A percentile compares a stretch with the other conserved stretches of the same genome.
Evolutionary conservation across 352 stramenopile genomes (phyloP).

Genomic region (Blastocystis sp.): DNA sequence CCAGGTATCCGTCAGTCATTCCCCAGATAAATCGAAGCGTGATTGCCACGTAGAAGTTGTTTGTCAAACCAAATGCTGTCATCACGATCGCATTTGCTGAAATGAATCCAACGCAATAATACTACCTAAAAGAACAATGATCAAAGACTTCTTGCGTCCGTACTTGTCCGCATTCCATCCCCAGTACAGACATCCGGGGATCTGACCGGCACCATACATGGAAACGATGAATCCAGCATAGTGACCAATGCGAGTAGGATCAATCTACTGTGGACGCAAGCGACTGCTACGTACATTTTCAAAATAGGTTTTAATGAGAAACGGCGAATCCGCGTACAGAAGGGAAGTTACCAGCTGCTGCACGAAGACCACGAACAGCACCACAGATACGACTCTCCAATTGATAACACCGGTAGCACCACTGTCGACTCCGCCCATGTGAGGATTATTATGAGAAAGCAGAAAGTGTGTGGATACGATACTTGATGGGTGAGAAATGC

Average conservation of each 20-base stretch:
- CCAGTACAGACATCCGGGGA: slow-evolving; percentile 43
- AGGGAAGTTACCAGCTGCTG: slow-evolving; percentile 27
- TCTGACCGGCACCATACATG: slow-evolving; percentile 41
- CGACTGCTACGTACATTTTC: not conserved
- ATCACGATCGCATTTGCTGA: slow-evolving; percentile 16
- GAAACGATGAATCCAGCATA: slow-evolving; percentile 52
- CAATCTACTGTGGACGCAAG: not conserved
- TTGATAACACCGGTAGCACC: slow-evolving; percentile 30
- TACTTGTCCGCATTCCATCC: slow-evolving; percentile 37
- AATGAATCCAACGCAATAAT: not conserved
- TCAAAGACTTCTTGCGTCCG: slow-evolving; percentile 7
- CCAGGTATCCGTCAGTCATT: slow-evolving; percentile 38
- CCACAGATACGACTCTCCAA: slow-evolving; percentile 25
- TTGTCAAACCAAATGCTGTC: slow-evolving; percentile 22
- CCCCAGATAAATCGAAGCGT: slow-evolving; percentile 40
- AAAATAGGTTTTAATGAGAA: slow-evolving; percentile 37
- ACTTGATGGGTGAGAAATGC: too few relatives aligned
- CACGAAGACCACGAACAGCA: slow-evolving; percentile 24
- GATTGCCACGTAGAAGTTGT: slow-evolving; percentile 48
- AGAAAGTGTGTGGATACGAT: too few relatives aligned
- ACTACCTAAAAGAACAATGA: slow-evolving; percentile 22
- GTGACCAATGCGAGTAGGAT: slow-evolving; percentile 16
- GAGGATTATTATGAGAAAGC: too few relatives aligned
- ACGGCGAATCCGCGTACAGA: slow-evolving; percentile 23
- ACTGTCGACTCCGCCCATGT: not conserved